Percentiles rank a stretch among this genome's conserved stretches.
phyloP scores from a whole-genome alignment of 345 rosid species.

The Populus alba region DNA sequence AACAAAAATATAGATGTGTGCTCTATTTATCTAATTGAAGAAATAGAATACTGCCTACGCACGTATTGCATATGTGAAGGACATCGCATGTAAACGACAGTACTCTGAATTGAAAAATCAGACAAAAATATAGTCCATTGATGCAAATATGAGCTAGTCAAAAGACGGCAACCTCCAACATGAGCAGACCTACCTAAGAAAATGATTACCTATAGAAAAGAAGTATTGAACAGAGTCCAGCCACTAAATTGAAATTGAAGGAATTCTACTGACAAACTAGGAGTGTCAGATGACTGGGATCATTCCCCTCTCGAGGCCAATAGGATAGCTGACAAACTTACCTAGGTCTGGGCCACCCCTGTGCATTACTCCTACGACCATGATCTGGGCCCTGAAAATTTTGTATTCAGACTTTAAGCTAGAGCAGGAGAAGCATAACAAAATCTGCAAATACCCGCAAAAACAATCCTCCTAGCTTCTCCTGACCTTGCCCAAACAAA shows the following conservation, averaged over 20 bases:
- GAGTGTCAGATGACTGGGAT: neutral
- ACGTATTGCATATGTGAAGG: neutral
- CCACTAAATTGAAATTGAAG: constrained; percentile 10
- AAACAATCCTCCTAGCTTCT: constrained; percentile 12
- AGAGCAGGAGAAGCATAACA: constrained; percentile 13
- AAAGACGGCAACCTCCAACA: constrained; percentile 10
- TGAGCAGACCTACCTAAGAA: neutral
- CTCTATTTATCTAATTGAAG: neutral
- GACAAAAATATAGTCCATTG: neutral
- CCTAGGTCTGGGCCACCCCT: constrained; percentile 30
- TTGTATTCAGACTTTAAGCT: constrained; percentile 34
- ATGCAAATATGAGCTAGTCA: constrained; percentile 15
- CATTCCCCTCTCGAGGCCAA: constrained; percentile 19
- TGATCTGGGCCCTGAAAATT: constrained; percentile 52
- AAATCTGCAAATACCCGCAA: constrained; percentile 15
- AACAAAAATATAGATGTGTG: too few relatives aligned
- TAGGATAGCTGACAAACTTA: constrained; percentile 27
- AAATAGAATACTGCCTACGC: neutral
- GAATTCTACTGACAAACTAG: neutral
- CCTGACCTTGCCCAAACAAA: constrained; percentile 4
- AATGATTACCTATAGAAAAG: constrained; percentile 19
- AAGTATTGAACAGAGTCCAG: constrained; percentile 17
- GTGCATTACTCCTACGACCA: constrained; percentile 41
- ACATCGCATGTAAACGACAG: neutral
- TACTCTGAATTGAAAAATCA: neutral